These are phyloP conservation scores for Datisca glomerata DNA, from an alignment of 306 rosid genomes.

Conservation along the genomic window DNA sequence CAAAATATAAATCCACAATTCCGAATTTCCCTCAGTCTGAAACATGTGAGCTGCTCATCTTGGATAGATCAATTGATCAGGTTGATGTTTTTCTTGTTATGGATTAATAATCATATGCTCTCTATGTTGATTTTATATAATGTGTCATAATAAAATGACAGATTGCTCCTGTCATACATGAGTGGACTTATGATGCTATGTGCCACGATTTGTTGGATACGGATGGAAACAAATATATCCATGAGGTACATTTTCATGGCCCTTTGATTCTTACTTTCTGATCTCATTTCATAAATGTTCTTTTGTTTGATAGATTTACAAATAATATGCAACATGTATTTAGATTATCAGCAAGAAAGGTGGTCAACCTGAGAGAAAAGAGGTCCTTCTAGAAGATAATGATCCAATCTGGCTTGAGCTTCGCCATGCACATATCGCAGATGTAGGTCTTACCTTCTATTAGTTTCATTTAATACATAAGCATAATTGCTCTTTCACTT, in stretches of 20 bases:
- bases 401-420: conserved; percentile 92
- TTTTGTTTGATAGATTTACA: conserved; percentile 6
- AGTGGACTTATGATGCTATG: conserved; percentile 99
- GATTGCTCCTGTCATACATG: conserved; percentile 97
- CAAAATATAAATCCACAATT: conserved; percentile 64
- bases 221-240: conserved; percentile 72
- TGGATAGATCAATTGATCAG: conserved; percentile 91
- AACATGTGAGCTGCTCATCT: conserved; percentile 85
- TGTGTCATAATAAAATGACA: conserved; percentile 19
- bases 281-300: no score
- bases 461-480: conserved; percentile 4
- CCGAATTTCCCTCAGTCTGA: conserved; percentile 72
- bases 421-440: conserved; percentile 89
- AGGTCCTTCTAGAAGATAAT: conserved; percentile 61
- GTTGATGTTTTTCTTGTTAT: conserved; percentile 25
- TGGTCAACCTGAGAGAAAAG: conserved; percentile 62
- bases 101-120: conserved; percentile 6
- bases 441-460: conserved; percentile 36
- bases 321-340: conserved; percentile 10
- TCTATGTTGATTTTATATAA: conserved; percentile 11
- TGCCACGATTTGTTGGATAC: conserved; percentile 69
- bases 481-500: conserved; percentile 14
- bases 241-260: conserved; percentile 43
- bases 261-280: no score
- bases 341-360: conserved; percentile 83